Base-by-base conservation (phyloP, 2,329 filamentous ascomycete species). In the Colletotrichum sp. region DNA sequence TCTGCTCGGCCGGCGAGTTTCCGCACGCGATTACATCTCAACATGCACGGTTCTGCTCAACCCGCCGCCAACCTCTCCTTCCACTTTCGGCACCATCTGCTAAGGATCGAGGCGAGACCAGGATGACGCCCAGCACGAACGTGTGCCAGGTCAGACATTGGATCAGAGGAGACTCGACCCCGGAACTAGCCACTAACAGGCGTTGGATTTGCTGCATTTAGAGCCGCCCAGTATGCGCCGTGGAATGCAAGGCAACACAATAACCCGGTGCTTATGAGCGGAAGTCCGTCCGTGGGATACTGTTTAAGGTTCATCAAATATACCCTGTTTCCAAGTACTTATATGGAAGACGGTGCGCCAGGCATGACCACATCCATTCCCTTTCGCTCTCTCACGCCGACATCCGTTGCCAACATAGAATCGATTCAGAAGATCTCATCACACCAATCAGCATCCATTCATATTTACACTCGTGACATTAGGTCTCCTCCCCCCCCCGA, bases 1-100 rank as follows among this genome's bases (percentile, higher is more conserved):
- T 60, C 75, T 36, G 70, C 64, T 71, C 72, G 75, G 72, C 73
- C 75, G 77, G 77, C 60, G 48, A 64, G 77, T 78, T 79, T 80
- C 79, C 79, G 77, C 79, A 32, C 73, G 72, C 72, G 57, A 71
- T 64, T 62, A 39, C 72, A 71, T 28, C 68, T 57, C 62, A 67
- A 72, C 70, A 44, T 69, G 36, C 34, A 55, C 60, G 64, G 55
- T 63, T 72, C 66, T 69, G 48, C 52, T 60, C 72, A 77, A 71
- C 77, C 62, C 77, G 77, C 71, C 63, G 67, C 77, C 66, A 77
- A 64, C 74, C 71, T 78, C 68, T 69, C 74, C 74, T 78, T 74
- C 76, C 73, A n/a, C 64, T 67, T 76, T 66, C 28, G 72, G 69
- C 64, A 39, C 36, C 68, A 34, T 48, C 55, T 70, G 62, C 34